Percentiles rank a stretch among this genome's conserved stretches.
These are phyloP conservation scores for Phytophthora pistaciae DNA, from an alignment of 352 stramenopile species.

Conservation along the genomic window DNA sequence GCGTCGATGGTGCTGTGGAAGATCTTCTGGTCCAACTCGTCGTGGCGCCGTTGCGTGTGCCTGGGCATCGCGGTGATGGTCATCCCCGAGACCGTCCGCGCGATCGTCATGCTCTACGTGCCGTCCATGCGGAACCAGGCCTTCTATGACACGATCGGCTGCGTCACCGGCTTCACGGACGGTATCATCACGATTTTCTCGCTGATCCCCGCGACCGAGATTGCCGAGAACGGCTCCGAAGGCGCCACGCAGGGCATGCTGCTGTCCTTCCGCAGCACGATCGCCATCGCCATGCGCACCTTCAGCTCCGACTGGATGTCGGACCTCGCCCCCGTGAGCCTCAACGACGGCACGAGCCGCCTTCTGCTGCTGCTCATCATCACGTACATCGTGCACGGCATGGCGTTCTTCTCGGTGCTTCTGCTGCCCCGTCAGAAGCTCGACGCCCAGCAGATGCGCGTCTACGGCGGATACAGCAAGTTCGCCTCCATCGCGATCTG, in stretches of 20 bases:
- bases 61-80: slow-evolving; percentile 55
- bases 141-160: slow-evolving; percentile 66
- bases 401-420: slow-evolving; percentile 61
- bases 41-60: slow-evolving; percentile 47
- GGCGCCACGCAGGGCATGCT: slow-evolving; percentile 74
- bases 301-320: slow-evolving; percentile 62
- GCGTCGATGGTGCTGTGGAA: slow-evolving; percentile 69
- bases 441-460: slow-evolving; percentile 70
- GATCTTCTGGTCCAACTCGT: slow-evolving; percentile 54
- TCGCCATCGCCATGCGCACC: slow-evolving; percentile 64
- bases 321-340: slow-evolving; percentile 36
- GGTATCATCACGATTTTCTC: slow-evolving; percentile 79
- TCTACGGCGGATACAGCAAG: slow-evolving; percentile 70
- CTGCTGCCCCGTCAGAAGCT: slow-evolving; percentile 70
- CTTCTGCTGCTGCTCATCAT: slow-evolving; percentile 58
- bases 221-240: slow-evolving; percentile 77
- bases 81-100: slow-evolving; percentile 57
- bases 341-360: slow-evolving; percentile 32
- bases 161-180: slow-evolving; percentile 63
- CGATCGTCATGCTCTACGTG: slow-evolving; percentile 72
- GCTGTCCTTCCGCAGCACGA: slow-evolving; percentile 65
- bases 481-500: slow-evolving; percentile 58
- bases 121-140: slow-evolving; percentile 40
- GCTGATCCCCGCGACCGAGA: slow-evolving; percentile 70
- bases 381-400: slow-evolving; percentile 59